A percentile compares a stretch with the other conserved stretches of the same genome.
Conservation (phyloP, 352 stramenopile species). For the Globisporangium splendens region DNA sequence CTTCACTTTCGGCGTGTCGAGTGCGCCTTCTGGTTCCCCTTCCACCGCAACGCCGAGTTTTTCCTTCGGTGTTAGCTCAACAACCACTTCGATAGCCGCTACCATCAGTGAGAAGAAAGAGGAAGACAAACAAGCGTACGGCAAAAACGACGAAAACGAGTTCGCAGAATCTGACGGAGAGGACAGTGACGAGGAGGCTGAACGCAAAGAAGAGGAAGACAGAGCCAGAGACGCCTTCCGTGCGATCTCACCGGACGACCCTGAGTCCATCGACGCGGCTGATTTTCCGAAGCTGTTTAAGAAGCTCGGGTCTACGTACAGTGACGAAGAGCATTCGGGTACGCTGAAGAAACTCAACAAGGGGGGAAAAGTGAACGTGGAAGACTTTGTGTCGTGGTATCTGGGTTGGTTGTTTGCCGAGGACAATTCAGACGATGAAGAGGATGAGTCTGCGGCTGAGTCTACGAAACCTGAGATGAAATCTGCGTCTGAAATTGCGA, state of each 20-base stretch:
- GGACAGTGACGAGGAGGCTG: constrained; percentile 42
- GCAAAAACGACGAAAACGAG: constrained; percentile 9
- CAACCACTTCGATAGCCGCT: no score
- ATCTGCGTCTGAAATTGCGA: constrained; percentile 46
- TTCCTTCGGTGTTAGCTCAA: no score
- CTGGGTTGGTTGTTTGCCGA: constrained; percentile 57
- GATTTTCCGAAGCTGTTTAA: constrained; percentile 63
- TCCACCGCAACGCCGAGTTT: no score
- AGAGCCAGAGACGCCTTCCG: constrained; percentile 40
- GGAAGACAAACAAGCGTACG: no score
- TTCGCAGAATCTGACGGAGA: constrained; percentile 47
- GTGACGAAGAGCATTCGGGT: constrained; percentile 43
- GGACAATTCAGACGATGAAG: constrained; percentile 42
- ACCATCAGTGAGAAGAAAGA: no score
- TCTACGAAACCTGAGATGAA: constrained; percentile 35
- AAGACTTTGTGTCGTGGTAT: constrained; percentile 63
- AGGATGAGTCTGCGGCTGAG: constrained; percentile 7
- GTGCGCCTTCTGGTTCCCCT: no score
- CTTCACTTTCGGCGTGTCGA: no score
- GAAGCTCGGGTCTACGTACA: constrained; percentile 49
- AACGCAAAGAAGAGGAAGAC: constrained; percentile 59
- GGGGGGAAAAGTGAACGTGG: constrained; percentile 46
- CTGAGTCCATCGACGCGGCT: constrained; percentile 27
- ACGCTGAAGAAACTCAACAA: constrained; percentile 24
- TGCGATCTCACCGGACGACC: constrained; percentile 25